Base-by-base conservation (phyloP, 148 eudicot species). In the Rhododendron ferrugineum region DNA sequence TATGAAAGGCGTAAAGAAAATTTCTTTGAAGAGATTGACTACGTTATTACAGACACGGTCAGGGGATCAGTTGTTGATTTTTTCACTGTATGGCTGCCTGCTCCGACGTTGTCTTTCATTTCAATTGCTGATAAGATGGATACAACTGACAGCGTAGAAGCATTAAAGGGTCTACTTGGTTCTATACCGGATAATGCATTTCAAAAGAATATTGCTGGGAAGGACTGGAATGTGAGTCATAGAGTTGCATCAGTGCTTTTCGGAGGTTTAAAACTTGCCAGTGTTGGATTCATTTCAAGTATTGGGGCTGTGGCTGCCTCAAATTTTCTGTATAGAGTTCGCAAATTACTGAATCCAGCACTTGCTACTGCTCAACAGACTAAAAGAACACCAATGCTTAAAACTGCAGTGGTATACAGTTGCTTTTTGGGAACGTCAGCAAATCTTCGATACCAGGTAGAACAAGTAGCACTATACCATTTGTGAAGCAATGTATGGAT, bases 1-100 rank as follows among this genome's bases (percentile, higher is more conserved):
- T 96, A 96, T 85, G 94, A 93, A 89, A 96, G 89, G 88, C 93
- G 98, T 52, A 96, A 95, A 89, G 99, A 91, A 81, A 96, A 91
- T 56, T 96, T 96, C 86, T 94, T 96, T 90, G 90, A 91, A 85
- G 99, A 96, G 88, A 86, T 96, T 74, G 99, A 96, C 85, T 96
- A 95, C 88, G 98, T 96, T 64, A 90, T 91, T 81, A 96, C 98
- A 5, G 99, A 96, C 88, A 88, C 95, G 13, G 76, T 90, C 82
- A 90, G 99, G 87, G 99, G 99, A 86, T 89, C 90, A 75, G 95
- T 96, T 68, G 98, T 95, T 46, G 99, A 96, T 87, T 96, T 96
- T 82, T 96, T 96, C 83, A 96, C 98, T 2, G 98, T 96, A 81
- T 96, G 99, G 99, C 98, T 96, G 81, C 99, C 99, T 20, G 99